Evolutionary conservation across 2,329 filamentous ascomycete genomes (phyloP).

Genomic region (Trichoderma simmonsii): DNA sequence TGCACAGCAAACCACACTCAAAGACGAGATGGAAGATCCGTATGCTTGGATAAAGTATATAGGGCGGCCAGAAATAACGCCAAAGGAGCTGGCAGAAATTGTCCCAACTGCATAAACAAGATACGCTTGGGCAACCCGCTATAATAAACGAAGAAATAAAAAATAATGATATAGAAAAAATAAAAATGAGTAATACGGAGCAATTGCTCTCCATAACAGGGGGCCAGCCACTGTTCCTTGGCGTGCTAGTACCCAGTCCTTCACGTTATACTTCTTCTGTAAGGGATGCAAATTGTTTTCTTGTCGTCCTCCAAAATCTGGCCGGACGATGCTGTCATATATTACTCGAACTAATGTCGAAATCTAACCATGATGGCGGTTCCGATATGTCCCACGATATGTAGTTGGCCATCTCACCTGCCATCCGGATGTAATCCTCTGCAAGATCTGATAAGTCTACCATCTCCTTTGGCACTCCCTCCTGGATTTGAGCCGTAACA

Average conservation of each 20-base stretch:
- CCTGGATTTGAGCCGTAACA: not conserved
- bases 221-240: not conserved
- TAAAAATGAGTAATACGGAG: not conserved
- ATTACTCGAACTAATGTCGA: constrained; percentile 8
- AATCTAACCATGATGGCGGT: constrained; percentile 4
- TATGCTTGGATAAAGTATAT: constrained; percentile 18
- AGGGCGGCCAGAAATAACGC: constrained; percentile 3
- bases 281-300: not conserved
- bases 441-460: not conserved
- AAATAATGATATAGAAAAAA: not conserved
- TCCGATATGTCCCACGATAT: constrained; percentile 15
- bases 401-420: constrained; percentile 12
- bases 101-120: not conserved
- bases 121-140: not conserved
- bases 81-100: not conserved
- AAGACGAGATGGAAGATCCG: constrained; percentile 14
- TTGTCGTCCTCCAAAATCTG: not conserved
- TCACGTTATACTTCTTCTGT: not conserved
- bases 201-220: not conserved
- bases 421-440: constrained; percentile 13
- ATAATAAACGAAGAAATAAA: not conserved
- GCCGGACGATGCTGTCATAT: not conserved
- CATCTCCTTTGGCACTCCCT: not conserved
- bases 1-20: not conserved
- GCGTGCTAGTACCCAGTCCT: not conserved